Evolutionary conservation across 2,329 filamentous ascomycete species (phyloP).

Genomic region (Samsoniella hepiali): DNA sequence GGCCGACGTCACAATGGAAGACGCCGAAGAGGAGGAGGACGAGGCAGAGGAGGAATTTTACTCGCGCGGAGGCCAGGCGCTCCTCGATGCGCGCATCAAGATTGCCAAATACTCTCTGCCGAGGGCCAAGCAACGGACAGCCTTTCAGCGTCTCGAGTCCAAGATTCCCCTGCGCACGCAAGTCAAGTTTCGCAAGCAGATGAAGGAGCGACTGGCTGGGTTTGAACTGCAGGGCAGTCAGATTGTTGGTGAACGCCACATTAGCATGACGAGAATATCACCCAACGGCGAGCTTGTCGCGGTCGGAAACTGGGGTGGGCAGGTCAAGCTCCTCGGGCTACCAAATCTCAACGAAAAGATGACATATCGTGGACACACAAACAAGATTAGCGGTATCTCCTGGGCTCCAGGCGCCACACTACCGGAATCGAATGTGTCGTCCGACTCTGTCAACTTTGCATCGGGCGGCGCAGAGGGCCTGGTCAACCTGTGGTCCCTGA

Average conservation of each 20-base stretch:
- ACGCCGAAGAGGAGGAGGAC: conserved; percentile 57
- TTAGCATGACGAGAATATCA: conserved; percentile 88
- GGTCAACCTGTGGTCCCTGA: conserved; percentile 86
- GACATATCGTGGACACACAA: conserved; percentile 78
- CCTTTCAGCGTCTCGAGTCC: conserved; percentile 75
- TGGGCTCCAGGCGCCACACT: conserved; percentile 86
- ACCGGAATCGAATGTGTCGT: conserved; percentile 65
- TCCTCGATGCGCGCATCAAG: conserved; percentile 72
- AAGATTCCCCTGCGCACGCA: conserved; percentile 84
- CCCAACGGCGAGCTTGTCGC: conserved; percentile 81
- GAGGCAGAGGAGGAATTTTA: conserved; percentile 90
- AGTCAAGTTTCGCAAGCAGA: conserved; percentile 83
- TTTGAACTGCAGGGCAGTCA: conserved; percentile 95
- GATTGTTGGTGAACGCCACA: conserved; percentile 82
- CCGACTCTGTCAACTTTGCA: conserved; percentile 75
- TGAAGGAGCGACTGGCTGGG: conserved; percentile 76
- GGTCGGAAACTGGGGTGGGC: conserved; percentile 89
- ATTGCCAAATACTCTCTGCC: conserved; percentile 84
- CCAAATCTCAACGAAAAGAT: conserved; percentile 76
- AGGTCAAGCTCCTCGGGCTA: conserved; percentile 80
- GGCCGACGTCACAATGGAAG: conserved; percentile 60
- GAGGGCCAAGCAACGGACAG: conserved; percentile 71
- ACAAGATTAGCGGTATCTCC: conserved; percentile 82
- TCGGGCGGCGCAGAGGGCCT: conserved; percentile 87
- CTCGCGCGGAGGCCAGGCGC: conserved; percentile 71